Evolutionary conservation across 306 rosid genomes (phyloP), one percentile per base, ranked within the genome.

Genomic region (Corylus americana): DNA sequence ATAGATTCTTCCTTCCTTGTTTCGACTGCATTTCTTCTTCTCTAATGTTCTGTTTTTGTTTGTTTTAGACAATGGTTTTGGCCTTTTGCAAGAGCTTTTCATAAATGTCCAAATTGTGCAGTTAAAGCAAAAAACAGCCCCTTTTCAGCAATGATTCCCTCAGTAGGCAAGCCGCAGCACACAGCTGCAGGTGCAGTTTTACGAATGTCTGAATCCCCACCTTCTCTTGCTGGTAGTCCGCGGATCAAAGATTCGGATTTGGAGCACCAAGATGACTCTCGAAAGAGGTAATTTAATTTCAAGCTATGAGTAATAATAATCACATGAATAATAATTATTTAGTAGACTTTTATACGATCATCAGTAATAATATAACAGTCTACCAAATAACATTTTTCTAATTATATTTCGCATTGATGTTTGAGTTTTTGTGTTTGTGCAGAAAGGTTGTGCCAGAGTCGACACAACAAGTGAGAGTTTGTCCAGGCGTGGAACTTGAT

Each of bases 181-280:
- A 12, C 55, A 2, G 22, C 22, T 22, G 68, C 57, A 1, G 29
- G 22, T 31, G 77, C 79, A 27, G 67, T 88, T 14, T n/a, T 55
- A 25, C 83, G 74, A 72, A 79, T 80, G 82, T 79, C 87, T 3
- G 93, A 95, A 45, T 92, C 98, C 1, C 95, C 94, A 17, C 90
- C 91, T 81, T 84, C 86, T 35, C 58, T 87, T 1, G 87, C 84
- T 44, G 89, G 78, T 39, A 92, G 94, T 58, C 97, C 98, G 6
- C 79, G 49, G 70, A 95, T 97, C 66, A 97, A 93, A 72, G 98
- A 91, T 82, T 91, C 98, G n/a, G 92, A 86, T 45, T 90, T 79
- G 8, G 92, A 85, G 11, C 81, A 51, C 53, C 80, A 59, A 4
- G 88, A 55, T 78, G 45, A 87, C 81, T 87, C 90, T 7, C 86